Evolutionary conservation across 2,329 filamentous ascomycete genomes (phyloP).

Genomic region (Coniochaeta ligniaria): DNA sequence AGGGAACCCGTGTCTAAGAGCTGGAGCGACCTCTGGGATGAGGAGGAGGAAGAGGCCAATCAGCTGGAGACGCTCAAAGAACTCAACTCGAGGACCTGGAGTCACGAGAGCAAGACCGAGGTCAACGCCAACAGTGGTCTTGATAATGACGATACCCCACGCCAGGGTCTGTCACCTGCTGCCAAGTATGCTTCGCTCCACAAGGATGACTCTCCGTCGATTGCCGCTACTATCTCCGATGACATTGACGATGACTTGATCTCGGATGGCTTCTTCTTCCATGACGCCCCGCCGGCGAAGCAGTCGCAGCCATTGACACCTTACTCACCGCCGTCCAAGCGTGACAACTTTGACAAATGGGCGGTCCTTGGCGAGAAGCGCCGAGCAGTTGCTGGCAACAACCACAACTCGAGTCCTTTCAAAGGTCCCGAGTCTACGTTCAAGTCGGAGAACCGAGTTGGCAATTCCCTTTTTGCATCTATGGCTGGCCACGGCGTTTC

Average conservation of each 20-base stretch:
- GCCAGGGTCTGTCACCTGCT: constrained; percentile 31
- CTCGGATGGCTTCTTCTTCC: constrained; percentile 66
- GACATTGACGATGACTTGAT: constrained; percentile 59
- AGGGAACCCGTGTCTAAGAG: constrained; percentile 86
- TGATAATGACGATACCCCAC: constrained; percentile 33
- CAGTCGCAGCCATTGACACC: constrained; percentile 13
- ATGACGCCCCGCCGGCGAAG: constrained; percentile 45
- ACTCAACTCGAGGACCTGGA: constrained; percentile 71
- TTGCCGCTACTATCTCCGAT: constrained; percentile 27
- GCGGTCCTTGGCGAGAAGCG: constrained; percentile 77
- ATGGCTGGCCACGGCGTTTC: constrained; percentile 34
- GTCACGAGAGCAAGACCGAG: constrained; percentile 58
- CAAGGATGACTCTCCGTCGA: constrained; percentile 27
- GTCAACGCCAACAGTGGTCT: constrained; percentile 21
- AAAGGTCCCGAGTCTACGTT: constrained; percentile 37
- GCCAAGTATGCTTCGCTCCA: constrained; percentile 28
- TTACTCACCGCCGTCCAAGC: constrained; percentile 63
- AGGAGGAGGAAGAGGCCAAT: constrained; percentile 68
- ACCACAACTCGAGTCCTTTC: constrained; percentile 37
- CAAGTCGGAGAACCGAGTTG: constrained; percentile 39
- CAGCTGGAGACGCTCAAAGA: constrained; percentile 54
- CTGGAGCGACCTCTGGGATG: constrained; percentile 98
- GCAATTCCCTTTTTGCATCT: constrained; percentile 18
- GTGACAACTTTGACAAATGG: constrained; percentile 72
- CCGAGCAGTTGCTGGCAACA: constrained; percentile 45